Conservation (phyloP, 2,329 filamentous ascomycete species). For the Epichloe uncinata region DNA sequence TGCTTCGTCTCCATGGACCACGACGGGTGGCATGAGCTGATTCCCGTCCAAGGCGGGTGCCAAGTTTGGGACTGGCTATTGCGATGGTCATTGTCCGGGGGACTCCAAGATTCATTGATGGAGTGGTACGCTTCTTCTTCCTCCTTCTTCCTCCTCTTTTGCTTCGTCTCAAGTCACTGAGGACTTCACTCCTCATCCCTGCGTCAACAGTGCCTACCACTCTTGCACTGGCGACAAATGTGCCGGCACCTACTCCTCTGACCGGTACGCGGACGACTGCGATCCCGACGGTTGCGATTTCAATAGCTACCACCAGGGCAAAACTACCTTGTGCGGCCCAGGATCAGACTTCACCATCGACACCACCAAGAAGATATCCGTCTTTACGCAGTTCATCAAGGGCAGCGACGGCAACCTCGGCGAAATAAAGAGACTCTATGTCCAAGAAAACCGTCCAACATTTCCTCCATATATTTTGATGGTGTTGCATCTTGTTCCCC, state of each 20-base stretch:
- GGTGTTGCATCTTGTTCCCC: not conserved
- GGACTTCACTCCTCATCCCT: conserved; percentile 49
- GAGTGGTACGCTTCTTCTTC: not conserved
- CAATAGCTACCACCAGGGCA: conserved; percentile 55
- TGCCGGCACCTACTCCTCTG: conserved; percentile 35
- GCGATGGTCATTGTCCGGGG: conserved; percentile 39
- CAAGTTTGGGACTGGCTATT: conserved; percentile 46
- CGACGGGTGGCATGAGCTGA: conserved; percentile 39
- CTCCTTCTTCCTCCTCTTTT: not conserved
- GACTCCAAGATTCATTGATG: conserved; percentile 15
- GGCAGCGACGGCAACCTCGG: conserved; percentile 36
- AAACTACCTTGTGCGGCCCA: conserved; percentile 48
- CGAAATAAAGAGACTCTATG: conserved; percentile 52
- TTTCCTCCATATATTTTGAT: not conserved
- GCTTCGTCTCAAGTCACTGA: too few relatives aligned
- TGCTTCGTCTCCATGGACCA: conserved; percentile 52
- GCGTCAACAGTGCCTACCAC: conserved; percentile 34
- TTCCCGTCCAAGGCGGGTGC: conserved; percentile 38
- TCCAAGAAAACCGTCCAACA: conserved; percentile 49
- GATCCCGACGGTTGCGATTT: conserved; percentile 60
- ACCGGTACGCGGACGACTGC: conserved; percentile 49
- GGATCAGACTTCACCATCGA: conserved; percentile 41
- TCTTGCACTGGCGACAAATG: conserved; percentile 38
- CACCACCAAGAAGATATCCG: conserved; percentile 46
- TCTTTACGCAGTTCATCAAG: conserved; percentile 51